Conservation (phyloP, 1,284 basidiomycete genomes). For the Sporisorium iseilematis-ciliati region DNA sequence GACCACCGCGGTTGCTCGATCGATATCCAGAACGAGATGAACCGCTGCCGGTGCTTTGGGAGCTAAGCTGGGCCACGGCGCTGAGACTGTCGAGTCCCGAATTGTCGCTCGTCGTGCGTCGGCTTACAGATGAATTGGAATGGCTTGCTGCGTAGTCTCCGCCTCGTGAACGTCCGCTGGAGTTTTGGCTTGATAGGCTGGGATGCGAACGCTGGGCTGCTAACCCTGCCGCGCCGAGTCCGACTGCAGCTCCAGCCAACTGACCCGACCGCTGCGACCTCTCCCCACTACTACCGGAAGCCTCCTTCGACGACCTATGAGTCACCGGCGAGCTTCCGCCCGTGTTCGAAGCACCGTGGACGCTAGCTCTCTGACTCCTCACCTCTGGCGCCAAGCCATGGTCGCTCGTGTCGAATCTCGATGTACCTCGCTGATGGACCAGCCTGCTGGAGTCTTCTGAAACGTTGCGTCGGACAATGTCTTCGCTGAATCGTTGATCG, state of each 20-base stretch:
- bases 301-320: conserved; percentile 33
- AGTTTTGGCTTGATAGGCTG: conserved; percentile 34
- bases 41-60: conserved; percentile 34
- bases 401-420: conserved; percentile 31
- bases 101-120: conserved; percentile 31
- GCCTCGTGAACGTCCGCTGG: conserved; percentile 28
- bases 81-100: conserved; percentile 48
- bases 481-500: conserved; percentile 26
- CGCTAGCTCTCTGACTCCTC: conserved; percentile 51
- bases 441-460: conserved; percentile 38
- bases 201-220: conserved; percentile 22
- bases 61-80: conserved; percentile 32
- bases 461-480: conserved; percentile 7
- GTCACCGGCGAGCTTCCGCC: conserved; percentile 27
- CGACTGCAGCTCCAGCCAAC: background rate
- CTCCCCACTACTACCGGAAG: conserved; percentile 37
- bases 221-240: background rate
- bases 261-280: background rate
- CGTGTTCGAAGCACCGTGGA: conserved; percentile 41
- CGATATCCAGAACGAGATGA: conserved; percentile 33
- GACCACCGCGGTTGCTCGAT: conserved; percentile 24
- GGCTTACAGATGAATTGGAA: conserved; percentile 34
- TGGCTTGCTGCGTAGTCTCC: conserved; percentile 48
- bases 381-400: conserved; percentile 35
- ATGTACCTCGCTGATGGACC: conserved; percentile 16